These are phyloP conservation scores for Biscogniauxia mediterranea DNA, from an alignment of 2,329 filamentous ascomycete species.

Conservation along the genomic window DNA sequence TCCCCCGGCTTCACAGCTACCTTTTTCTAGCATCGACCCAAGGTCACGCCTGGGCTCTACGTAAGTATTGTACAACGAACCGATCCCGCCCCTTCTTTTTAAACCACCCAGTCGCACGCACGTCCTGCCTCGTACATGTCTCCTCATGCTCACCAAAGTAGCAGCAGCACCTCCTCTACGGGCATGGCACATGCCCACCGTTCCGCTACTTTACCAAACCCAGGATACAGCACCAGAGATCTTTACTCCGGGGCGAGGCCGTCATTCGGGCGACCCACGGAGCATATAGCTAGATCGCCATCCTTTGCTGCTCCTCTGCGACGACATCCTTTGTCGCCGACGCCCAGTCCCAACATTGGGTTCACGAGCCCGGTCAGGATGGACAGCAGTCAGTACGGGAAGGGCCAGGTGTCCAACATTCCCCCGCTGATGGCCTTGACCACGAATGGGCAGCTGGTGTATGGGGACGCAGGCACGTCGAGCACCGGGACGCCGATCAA, in stretches of 20 bases:
- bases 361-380: conserved; percentile 49
- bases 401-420: conserved; percentile 41
- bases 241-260: conserved; percentile 53
- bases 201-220: conserved; percentile 51
- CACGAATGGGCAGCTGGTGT: conserved; percentile 60
- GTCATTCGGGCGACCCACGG: conserved; percentile 45
- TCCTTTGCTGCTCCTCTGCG: conserved; percentile 47
- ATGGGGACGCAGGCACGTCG: conserved; percentile 45
- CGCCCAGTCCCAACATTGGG: conserved; percentile 47
- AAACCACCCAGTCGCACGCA: conserved; percentile 11
- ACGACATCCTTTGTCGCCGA: conserved; percentile 53
- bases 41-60: conserved; percentile 54
- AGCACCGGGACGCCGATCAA: conserved; percentile 50
- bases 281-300: conserved; percentile 51
- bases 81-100: not conserved
- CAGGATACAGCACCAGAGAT: conserved; percentile 51
- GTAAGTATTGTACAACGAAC: conserved; percentile 42
- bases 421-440: conserved; percentile 53
- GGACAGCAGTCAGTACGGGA: conserved; percentile 45
- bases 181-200: conserved; percentile 59
- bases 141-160: conserved; percentile 36
- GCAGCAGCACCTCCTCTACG: conserved; percentile 49
- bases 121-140: conserved; percentile 10
- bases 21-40: conserved; percentile 49
- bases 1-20: conserved; percentile 27